Percentiles rank a stretch among this genome's conserved stretches.
Conservation (phyloP, 495 filamentous ascomycete species). For the Annulohypoxylon bovei region DNA sequence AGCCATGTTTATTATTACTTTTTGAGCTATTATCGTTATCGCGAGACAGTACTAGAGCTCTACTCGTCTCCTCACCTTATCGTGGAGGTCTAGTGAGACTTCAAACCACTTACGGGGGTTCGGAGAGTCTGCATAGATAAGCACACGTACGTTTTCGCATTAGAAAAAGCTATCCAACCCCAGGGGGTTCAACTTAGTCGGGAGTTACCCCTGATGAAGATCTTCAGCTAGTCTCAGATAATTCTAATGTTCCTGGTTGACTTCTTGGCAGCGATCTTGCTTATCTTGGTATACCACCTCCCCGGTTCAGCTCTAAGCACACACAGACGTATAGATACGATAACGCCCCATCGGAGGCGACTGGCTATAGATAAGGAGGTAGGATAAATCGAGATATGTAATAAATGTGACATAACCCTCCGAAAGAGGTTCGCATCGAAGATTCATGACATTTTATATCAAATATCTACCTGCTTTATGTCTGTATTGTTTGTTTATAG, state of each 20-base stretch:
- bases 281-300: constrained; percentile 5
- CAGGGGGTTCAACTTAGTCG: constrained; percentile 1
- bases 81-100: neutral
- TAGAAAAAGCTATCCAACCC: constrained; percentile 11
- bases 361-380: constrained; percentile 28
- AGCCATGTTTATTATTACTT: neutral
- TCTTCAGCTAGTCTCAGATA: constrained; percentile 18
- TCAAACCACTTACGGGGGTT: constrained; percentile 33
- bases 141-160: constrained; percentile 4
- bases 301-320: constrained; percentile 9
- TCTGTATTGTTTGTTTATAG: neutral
- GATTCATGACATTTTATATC: neutral
- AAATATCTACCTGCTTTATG: neutral
- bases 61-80: constrained; percentile 8
- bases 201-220: constrained; percentile 21
- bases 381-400: constrained; percentile 9
- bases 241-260: constrained; percentile 2
- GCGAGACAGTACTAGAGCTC: neutral
- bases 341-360: constrained; percentile 8
- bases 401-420: constrained; percentile 27
- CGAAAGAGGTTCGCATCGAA: neutral
- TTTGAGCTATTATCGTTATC: constrained; percentile 7
- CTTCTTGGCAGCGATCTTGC: constrained; percentile 27
- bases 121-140: constrained; percentile 35
- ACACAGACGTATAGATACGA: constrained; percentile 24